Base-by-base conservation (phyloP, 2,329 filamentous ascomycete species). In the Fusarium virguliforme region DNA sequence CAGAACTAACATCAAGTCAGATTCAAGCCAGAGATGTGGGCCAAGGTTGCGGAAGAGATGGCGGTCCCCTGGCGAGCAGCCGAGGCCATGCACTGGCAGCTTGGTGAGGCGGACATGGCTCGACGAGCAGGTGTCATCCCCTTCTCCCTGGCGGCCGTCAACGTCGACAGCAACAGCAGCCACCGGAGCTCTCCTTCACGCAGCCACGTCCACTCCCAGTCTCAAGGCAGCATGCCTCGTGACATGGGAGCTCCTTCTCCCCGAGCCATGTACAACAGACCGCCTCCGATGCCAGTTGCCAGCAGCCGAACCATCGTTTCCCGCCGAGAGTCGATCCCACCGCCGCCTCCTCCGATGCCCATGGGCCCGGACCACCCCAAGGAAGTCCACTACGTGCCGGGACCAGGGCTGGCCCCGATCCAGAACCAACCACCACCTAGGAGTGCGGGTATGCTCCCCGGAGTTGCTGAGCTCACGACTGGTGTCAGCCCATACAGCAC, bases 21-120 rank as follows among this genome's bases (percentile, higher is more conserved):
- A 81, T 97, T 98, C 85, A 98, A 98, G 82, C 90, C 93, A 70
- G 94, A 98, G 79, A 98, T 98, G 94, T 99, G 95, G 95, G 91
- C 93, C 66, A 96, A 95, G 77, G 93, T 98, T 24, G 94, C 95
- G 43, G 94, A 96, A 80, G 95, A 98, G 81, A 95, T 99, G 91
- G 91, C 91, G 32, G 91, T 98, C 63, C 96, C 95, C 37, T 98
- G 95, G 95, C 89, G 96, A 77, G 94, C 96, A 18, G 95, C 94
- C 53, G 95, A 99, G 82, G 95, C 94, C 5, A 98, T 98, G 95
- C 96, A 98, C 82, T 99, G 96, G 95, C 93, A 97, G 78, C 86
- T 99, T 61, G 95, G 95, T 69, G 94, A 97, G 80, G 86, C 91
- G 74, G 96, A 98, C 76, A 98, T 99, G 94, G 95, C 95, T 53